A percentile compares a stretch with the other conserved stretches of the same genome.
Evolutionary conservation across 2,329 filamentous ascomycete species (phyloP).

Genomic region (Trichoderma atroviride): DNA sequence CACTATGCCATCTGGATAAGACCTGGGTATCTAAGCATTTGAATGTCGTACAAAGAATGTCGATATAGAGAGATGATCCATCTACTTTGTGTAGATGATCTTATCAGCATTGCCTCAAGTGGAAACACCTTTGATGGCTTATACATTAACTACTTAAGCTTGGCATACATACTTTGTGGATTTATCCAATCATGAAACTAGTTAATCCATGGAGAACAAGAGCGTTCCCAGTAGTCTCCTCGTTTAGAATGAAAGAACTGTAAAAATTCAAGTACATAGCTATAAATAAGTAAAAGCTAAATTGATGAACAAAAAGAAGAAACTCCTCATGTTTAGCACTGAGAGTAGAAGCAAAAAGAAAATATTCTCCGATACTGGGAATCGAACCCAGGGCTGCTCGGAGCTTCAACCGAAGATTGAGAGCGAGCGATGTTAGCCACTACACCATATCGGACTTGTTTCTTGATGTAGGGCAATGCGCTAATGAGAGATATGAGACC

Average conservation of each 20-base stretch:
- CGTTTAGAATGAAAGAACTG: not conserved
- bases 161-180: not conserved
- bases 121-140: not conserved
- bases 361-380: constrained; percentile 38
- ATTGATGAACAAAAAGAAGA: not conserved
- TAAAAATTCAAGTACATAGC: not conserved
- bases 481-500: not conserved
- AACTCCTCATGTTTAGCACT: not conserved
- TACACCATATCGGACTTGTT: constrained; percentile 41
- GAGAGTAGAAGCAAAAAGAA: constrained; percentile 7
- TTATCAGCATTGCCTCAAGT: not conserved
- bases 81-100: not conserved
- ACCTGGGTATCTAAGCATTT: too few species aligned
- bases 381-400: constrained; percentile 44
- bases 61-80: not conserved
- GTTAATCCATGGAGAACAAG: not conserved
- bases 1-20: not conserved
- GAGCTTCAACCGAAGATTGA: constrained; percentile 33
- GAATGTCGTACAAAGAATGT: too few species aligned
- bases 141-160: not conserved
- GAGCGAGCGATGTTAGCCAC: constrained; percentile 44
- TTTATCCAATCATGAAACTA: not conserved
- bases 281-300: not conserved
- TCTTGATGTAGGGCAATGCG: fast-evolving
- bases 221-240: not conserved